Percentiles rank a stretch among this genome's conserved stretches.
Conservation (phyloP, 1,284 basidiomycete species). For the Sanghuangporus baumii region DNA sequence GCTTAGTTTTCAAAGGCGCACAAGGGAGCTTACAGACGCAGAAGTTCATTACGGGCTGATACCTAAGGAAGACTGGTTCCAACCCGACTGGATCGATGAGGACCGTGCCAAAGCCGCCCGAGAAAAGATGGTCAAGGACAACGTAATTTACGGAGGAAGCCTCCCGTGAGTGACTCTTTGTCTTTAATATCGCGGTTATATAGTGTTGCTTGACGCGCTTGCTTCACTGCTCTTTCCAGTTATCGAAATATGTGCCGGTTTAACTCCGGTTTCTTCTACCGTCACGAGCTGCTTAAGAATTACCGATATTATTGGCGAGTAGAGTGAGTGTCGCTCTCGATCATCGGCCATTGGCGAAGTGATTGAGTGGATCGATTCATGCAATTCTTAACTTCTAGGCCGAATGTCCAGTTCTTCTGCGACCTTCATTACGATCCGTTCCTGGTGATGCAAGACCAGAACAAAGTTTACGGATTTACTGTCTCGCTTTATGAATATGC, state of each 20-base stretch:
- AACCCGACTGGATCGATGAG: conserved; percentile 83
- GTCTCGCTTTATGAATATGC: conserved; percentile 82
- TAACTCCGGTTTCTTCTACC: conserved; percentile 75
- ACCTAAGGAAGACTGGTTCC: conserved; percentile 76
- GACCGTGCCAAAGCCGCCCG: conserved; percentile 67
- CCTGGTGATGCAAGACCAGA: conserved; percentile 82
- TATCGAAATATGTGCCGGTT: conserved; percentile 93
- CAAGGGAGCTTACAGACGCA: conserved; percentile 59
- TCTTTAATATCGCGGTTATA: background rate
- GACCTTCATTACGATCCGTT: conserved; percentile 88
- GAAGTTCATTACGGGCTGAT: conserved; percentile 80
- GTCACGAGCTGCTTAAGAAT: conserved; percentile 43
- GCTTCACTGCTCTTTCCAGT: conserved; percentile 28
- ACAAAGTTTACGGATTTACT: conserved; percentile 87
- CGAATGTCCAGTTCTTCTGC: conserved; percentile 81
- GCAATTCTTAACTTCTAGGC: conserved; percentile 36
- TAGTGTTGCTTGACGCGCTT: background rate
- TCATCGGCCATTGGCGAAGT: background rate
- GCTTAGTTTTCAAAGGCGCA: conserved; percentile 41
- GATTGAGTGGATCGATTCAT: background rate
- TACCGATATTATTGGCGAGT: conserved; percentile 68
- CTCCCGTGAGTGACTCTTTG: conserved; percentile 45
- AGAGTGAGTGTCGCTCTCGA: conserved; percentile 32
- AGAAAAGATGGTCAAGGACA: conserved; percentile 69
- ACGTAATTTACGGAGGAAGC: conserved; percentile 87